Conservation (phyloP, 2,329 filamentous ascomycete genomes). For the Xylaria sp. region DNA sequence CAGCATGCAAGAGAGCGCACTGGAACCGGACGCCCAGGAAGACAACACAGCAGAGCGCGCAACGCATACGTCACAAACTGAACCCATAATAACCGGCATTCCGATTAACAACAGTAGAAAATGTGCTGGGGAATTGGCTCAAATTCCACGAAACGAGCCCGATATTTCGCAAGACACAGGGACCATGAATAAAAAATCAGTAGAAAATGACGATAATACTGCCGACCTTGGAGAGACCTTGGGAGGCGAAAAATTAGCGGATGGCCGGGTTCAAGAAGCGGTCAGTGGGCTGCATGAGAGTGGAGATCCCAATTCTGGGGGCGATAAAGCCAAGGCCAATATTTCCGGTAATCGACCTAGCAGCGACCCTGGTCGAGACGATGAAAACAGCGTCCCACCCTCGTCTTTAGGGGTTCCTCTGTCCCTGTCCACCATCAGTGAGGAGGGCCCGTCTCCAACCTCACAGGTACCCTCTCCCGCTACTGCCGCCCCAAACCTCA, state of each 20-base stretch:
- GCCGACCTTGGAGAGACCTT: neutral
- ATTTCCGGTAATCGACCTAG: neutral
- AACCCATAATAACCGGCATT: slow-evolving; percentile 21
- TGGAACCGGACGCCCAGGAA: slow-evolving; percentile 6
- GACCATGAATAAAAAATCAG: slow-evolving; percentile 16
- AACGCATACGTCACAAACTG: slow-evolving; percentile 13
- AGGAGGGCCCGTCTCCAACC: slow-evolving; percentile 22
- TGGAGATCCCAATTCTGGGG: neutral
- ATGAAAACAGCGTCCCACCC: slow-evolving; percentile 19
- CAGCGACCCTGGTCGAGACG: slow-evolving; percentile 5
- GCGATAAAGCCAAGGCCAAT: slow-evolving; percentile 3
- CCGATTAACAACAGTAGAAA: slow-evolving; percentile 16
- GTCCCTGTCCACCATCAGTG: slow-evolving; percentile 29
- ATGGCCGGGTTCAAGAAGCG: neutral
- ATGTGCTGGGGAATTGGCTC: slow-evolving; percentile 21
- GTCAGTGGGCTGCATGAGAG: neutral
- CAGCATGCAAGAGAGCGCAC: slow-evolving; percentile 8
- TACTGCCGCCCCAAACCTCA: slow-evolving; percentile 30
- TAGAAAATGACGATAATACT: slow-evolving; percentile 15
- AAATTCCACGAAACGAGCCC: slow-evolving; percentile 22
- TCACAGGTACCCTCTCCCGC: slow-evolving; percentile 20
- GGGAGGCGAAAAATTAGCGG: neutral
- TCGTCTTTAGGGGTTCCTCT: slow-evolving; percentile 25
- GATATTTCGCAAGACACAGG: slow-evolving; percentile 17
- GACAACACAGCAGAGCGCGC: slow-evolving; percentile 6